A percentile compares a stretch with the other conserved stretches of the same genome.
Conservation (phyloP, 2,329 filamentous ascomycete genomes). For the Leptosphaerulina australis region DNA sequence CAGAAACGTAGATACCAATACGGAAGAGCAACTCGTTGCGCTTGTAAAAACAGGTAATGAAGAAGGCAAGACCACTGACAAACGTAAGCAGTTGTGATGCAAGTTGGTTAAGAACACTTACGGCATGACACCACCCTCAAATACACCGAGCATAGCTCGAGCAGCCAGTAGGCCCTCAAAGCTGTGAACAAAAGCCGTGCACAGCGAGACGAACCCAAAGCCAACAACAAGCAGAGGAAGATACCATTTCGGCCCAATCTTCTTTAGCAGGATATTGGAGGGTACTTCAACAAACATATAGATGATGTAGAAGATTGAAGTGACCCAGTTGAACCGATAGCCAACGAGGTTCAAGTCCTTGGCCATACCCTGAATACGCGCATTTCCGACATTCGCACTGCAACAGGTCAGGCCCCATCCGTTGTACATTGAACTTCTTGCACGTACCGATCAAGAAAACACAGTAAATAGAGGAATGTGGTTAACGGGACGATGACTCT, state of each 20-base stretch:
- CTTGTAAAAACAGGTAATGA: slow-evolving; percentile 63
- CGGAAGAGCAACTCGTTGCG: slow-evolving; percentile 62
- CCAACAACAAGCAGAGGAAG: slow-evolving; percentile 61
- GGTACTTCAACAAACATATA: slow-evolving; percentile 64
- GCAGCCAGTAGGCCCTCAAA: slow-evolving; percentile 56
- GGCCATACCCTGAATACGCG: slow-evolving; percentile 61
- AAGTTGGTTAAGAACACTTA: slow-evolving; percentile 24
- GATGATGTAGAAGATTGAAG: slow-evolving; percentile 64
- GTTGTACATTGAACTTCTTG: neutral
- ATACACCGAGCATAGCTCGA: slow-evolving; percentile 59
- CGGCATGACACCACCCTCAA: slow-evolving; percentile 65
- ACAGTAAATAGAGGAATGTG: slow-evolving; percentile 61
- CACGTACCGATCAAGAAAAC: slow-evolving; percentile 54
- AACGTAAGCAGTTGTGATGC: slow-evolving; percentile 6
- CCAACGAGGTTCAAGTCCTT: slow-evolving; percentile 57
- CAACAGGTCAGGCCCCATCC: slow-evolving; percentile 11
- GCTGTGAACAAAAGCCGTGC: slow-evolving; percentile 59
- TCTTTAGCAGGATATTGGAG: slow-evolving; percentile 62
- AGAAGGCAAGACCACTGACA: slow-evolving; percentile 59
- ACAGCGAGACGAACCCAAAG: slow-evolving; percentile 62
- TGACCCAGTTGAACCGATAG: slow-evolving; percentile 63
- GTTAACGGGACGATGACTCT: slow-evolving; percentile 59
- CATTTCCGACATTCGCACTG: slow-evolving; percentile 59
- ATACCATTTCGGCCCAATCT: slow-evolving; percentile 59
- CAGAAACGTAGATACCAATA: slow-evolving; percentile 62